A percentile compares a stretch with the other conserved stretches of the same genome.
Evolutionary conservation across 106 monocot species (phyloP).

Genomic region (Dendrobium catenatum): DNA sequence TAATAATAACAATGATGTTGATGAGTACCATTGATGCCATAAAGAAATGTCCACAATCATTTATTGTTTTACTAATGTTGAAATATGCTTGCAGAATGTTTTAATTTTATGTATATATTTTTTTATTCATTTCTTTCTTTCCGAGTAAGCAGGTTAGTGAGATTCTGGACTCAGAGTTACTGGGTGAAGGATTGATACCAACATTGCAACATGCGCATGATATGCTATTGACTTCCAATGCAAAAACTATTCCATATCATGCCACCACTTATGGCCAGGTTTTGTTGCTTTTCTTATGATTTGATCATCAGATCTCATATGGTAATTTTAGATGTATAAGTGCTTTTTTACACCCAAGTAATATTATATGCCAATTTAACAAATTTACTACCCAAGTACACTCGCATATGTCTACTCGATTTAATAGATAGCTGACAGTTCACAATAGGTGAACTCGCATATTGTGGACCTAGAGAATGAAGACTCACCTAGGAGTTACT

Average conservation of each 20-base stretch:
- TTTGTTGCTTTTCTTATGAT: not conserved
- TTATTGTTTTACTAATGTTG: not conserved
- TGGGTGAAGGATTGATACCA: conserved; percentile 97
- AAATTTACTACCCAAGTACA: not conserved
- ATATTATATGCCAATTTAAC: not conserved
- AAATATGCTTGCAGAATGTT: not conserved
- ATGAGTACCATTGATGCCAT: not conserved
- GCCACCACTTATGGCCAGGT: conserved; percentile 92
- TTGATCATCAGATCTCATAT: not conserved
- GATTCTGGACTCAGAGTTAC: conserved; percentile 87
- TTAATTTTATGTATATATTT: not conserved
- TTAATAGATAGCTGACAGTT: too few relatives aligned
- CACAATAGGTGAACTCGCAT: too few relatives aligned
- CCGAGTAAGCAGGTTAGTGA: conserved; percentile 63
- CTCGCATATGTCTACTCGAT: too few relatives aligned
- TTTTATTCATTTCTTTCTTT: not conserved
- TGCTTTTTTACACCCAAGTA: not conserved
- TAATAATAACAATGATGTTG: not conserved
- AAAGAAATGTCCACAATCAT: not conserved
- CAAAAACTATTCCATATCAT: conserved; percentile 71
- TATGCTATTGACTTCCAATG: conserved; percentile 54
- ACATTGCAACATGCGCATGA: conserved; percentile 95
- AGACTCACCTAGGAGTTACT: too few relatives aligned
- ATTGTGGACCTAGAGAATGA: too few relatives aligned
- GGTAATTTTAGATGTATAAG: not conserved